Evolutionary conservation across 148 eudicot species (phyloP).

Genomic region (Chenopodium suecicum): DNA sequence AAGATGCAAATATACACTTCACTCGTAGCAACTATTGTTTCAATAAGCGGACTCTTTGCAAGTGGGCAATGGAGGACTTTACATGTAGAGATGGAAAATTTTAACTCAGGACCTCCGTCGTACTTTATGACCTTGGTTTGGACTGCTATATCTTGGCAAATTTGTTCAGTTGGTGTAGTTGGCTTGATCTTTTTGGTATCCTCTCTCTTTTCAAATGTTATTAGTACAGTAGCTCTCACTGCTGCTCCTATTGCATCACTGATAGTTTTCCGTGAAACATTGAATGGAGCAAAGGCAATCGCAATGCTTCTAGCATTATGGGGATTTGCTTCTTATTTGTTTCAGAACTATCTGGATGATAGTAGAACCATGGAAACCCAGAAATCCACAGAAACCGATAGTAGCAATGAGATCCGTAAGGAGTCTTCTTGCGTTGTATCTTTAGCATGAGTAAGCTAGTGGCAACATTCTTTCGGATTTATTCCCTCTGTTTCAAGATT

Average conservation of each 20-base stretch:
- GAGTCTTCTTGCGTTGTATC: constrained; percentile 21
- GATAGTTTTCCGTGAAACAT: constrained; percentile 37
- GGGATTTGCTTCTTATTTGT: constrained; percentile 43
- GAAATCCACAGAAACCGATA: constrained; percentile 9
- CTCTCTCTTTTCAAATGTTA: constrained; percentile 43
- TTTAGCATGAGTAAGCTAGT: constrained; percentile 12
- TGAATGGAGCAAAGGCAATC: constrained; percentile 40
- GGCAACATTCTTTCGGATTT: background rate
- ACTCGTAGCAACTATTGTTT: constrained; percentile 29
- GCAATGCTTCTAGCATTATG: constrained; percentile 40
- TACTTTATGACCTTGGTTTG: constrained; percentile 41
- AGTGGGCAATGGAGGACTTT: constrained; percentile 43
- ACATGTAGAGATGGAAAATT: constrained; percentile 30
- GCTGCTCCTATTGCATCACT: constrained; percentile 34
- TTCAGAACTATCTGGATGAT: constrained; percentile 39
- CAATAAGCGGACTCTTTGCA: constrained; percentile 25
- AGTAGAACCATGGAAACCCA: background rate
- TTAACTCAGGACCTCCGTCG: constrained; percentile 27
- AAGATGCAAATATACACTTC: constrained; percentile 40
- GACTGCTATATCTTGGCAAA: constrained; percentile 40
- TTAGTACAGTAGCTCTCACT: constrained; percentile 34
- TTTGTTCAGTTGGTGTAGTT: constrained; percentile 39
- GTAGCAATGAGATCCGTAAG: constrained; percentile 5
- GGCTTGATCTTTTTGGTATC: constrained; percentile 45
- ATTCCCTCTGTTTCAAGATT: no score